Percentiles rank a stretch among this genome's conserved stretches.
Conservation (phyloP, 768 basidiomycete genomes). For the Tulasnella sp. region DNA sequence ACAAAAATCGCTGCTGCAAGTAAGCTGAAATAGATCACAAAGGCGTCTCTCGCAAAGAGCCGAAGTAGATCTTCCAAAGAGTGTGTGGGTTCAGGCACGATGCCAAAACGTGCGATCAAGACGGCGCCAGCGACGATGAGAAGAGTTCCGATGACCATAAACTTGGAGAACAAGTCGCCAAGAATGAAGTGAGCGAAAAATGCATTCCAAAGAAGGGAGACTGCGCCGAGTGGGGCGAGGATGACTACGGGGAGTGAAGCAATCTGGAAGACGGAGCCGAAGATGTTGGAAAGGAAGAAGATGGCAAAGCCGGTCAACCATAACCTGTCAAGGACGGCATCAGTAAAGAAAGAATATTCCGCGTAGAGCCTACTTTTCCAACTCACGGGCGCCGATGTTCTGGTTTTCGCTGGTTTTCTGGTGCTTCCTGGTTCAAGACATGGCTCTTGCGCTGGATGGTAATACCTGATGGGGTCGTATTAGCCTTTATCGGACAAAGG, state of each 20-base stretch:
- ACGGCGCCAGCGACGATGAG: constrained; percentile 86
- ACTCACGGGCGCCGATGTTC: constrained; percentile 79
- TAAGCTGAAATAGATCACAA: constrained; percentile 76
- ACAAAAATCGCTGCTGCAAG: constrained; percentile 58
- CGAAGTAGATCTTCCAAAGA: constrained; percentile 78
- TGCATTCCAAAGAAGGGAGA: constrained; percentile 91
- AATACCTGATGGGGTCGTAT: constrained; percentile 46
- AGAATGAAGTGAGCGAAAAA: constrained; percentile 82
- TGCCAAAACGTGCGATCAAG: constrained; percentile 86
- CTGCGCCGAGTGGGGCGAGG: constrained; percentile 87
- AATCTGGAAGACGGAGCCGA: constrained; percentile 88
- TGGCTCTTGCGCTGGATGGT: constrained; percentile 94
- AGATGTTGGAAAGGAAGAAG: constrained; percentile 82
- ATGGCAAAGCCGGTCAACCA: constrained; percentile 86
- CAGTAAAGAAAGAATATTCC: background rate
- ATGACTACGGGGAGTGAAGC: constrained; percentile 92
- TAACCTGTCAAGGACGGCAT: constrained; percentile 46
- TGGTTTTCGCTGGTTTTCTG: constrained; percentile 57
- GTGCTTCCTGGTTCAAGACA: constrained; percentile 71
- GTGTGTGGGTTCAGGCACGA: constrained; percentile 83
- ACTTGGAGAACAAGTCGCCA: constrained; percentile 78
- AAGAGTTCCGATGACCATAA: constrained; percentile 81
- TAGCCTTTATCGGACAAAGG: background rate
- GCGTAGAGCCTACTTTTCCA: background rate
- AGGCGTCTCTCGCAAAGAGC: constrained; percentile 71